Base-by-base conservation (phyloP, 352 stramenopile species). In the Phytophthora fragariaefolia region DNA sequence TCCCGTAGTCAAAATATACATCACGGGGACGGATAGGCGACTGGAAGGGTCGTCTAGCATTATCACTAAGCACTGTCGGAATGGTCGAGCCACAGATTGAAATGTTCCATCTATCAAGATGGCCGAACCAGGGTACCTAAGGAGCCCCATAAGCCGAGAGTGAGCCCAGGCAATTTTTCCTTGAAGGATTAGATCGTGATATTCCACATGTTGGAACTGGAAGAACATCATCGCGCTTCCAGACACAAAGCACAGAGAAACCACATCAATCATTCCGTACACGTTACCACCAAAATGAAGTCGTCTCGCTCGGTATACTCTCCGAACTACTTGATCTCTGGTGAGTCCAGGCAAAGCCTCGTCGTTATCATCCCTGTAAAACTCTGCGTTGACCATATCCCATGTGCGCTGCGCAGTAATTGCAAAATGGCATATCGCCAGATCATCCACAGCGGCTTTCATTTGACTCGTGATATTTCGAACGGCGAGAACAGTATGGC, bases 181-280 rank as follows among this genome's bases (percentile, higher is more conserved):
- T 18, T 56, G 27, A 42, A 20, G 13, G 5, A 18, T 0, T 7
- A 17, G 2, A 18, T 9, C 49, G 0, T 46, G 28, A 30, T 45
- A 42, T 28, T 51, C 30, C 8, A 56, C 12, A 9, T 56, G n/a
- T 15, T 56, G 49, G 23, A 56, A 46, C 20, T 56, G 27, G 20
- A 56, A 56, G 20, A 56, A 30, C 6, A 23, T 26, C 40, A 22
- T 24, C 3, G 12, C 8, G 2, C 2, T 22, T 26, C 17, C 40
- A 2, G 8, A 4, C 7, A 47, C 40, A 13, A 17, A 17, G 0
- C 4, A 17, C 15, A 47, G 18, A 22, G 40, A n/a, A 20, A n/a
- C 10, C 5, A 47, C 40, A 9, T 42, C 13, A 42, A 42, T 18
- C 10, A 42, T 15, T 6, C 34, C 13, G 32, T 40, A 13, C 2